Evolutionary conservation across 768 basidiomycete genomes (phyloP), one percentile per base, ranked within the genome.

Genomic region (Xerocomus brunneocitrinus): DNA sequence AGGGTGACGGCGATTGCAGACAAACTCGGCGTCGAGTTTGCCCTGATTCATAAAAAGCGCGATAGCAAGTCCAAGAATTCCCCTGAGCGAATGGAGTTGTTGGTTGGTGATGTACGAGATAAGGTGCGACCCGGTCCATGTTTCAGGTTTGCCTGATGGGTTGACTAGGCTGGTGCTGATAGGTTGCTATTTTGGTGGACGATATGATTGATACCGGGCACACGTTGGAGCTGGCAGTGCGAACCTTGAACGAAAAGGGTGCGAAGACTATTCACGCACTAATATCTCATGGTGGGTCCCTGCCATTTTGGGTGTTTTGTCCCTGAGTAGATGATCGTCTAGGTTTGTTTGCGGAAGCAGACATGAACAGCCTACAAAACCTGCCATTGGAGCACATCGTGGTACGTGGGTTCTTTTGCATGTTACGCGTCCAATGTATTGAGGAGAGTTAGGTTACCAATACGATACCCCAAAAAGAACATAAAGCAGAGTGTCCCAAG

Each of bases 171-270:
- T 13, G 13, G 36, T 19, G 3, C 45, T 6, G 24, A 42, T 51
- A 93, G 89, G 80, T 94, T 49, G 94, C 91, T 36, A 91, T 99
- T 65, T 79, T 99, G 43, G 91, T 99, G 32, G 97, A 99, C 68
- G 97, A 99, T 66, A 98, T 99, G 95, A 88, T 97, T 64, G 97
- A 99, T 68, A 92, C 91, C 5, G 95, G 95, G 12, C 80, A 77
- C 35, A 98, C 97, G n/a, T 77, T 98, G 28, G 76, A 82, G 13
- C 74, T 95, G 13, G 97, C 97, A 10, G 84, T 84, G 7, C 81
- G 82, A 42, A 89, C 91, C n/a, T 76, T 99, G 43, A 76, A 85
- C 46, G 93, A 97, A 62, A 88, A 87, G 55, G 97, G 97, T 22
- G 95, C 94, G 5, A 87, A 81, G 64, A 79, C 84, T 19, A 84